phyloP scores from a whole-genome alignment of 208 protist genomes.

The Giardia muris region DNA sequence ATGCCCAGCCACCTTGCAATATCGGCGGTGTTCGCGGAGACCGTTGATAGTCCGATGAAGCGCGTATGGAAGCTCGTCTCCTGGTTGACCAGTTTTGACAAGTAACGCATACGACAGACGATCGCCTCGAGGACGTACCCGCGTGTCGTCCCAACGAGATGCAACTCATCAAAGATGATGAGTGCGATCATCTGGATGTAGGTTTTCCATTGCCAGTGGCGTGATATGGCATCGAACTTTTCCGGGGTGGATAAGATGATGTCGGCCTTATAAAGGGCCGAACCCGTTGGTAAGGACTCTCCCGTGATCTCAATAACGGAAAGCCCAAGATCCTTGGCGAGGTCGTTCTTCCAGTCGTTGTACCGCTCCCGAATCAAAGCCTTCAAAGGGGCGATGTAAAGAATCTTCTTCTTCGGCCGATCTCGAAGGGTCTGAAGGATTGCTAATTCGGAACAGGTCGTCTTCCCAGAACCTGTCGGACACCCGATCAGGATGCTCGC shows the following conservation, averaged over 20 bases:
- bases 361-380: conserved; percentile 92
- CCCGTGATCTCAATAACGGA: conserved; percentile 89
- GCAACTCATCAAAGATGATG: conserved; percentile 92
- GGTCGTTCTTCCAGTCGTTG: conserved; percentile 76
- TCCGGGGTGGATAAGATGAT: conserved; percentile 95
- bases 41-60: conserved; percentile 91
- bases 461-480: conserved; percentile 89
- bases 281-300: conserved; percentile 69
- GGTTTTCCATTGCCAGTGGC: conserved; percentile 82
- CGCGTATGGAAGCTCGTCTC: conserved; percentile 55
- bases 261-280: conserved; percentile 53
- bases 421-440: conserved; percentile 72
- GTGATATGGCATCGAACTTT: conserved; percentile 96
- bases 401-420: conserved; percentile 58
- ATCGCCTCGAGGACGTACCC: conserved; percentile 85
- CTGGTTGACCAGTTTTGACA: conserved; percentile 41
- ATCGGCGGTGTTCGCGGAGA: conserved; percentile 88
- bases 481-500: conserved; percentile 86
- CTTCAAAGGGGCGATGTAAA: conserved; percentile 98
- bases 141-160: conserved; percentile 91
- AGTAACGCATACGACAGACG: conserved; percentile 73
- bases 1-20: conserved; percentile 91
- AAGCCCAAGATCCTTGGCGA: conserved; percentile 64
- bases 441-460: conserved; percentile 86
- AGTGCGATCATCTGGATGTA: conserved; percentile 76